Evolutionary conservation across 2,329 filamentous ascomycete genomes (phyloP).

Genomic region (Colletotrichum somersetense): DNA sequence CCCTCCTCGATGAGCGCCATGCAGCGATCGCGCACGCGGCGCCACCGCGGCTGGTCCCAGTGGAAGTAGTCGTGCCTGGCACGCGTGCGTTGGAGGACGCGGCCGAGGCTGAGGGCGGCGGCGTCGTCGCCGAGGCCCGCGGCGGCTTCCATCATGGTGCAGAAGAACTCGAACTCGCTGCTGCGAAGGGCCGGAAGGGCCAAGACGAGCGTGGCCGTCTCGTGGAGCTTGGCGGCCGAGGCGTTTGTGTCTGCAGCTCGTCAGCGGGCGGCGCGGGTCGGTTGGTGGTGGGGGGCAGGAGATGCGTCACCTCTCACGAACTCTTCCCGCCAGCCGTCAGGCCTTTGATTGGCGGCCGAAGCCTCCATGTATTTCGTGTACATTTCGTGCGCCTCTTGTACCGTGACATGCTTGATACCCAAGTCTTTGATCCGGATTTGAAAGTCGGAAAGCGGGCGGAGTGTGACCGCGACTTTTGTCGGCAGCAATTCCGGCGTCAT

Average conservation of each 20-base stretch:
- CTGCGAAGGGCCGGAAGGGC: neutral
- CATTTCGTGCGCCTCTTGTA: slow-evolving; percentile 12
- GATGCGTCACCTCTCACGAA: slow-evolving; percentile 23
- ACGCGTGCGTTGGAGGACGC: neutral
- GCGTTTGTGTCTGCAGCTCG: slow-evolving; percentile 15
- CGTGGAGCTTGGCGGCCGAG: slow-evolving; percentile 15
- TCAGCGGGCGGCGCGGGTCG: neutral
- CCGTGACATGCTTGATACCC: neutral
- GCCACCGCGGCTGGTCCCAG: slow-evolving; percentile 41
- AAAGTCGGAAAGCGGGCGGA: slow-evolving; percentile 16
- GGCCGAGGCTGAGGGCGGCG: slow-evolving; percentile 47
- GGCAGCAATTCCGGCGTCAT: neutral
- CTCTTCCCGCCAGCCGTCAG: slow-evolving; percentile 8
- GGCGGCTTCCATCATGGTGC: slow-evolving; percentile 49
- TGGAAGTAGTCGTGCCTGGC: slow-evolving; percentile 37
- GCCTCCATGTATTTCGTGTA: slow-evolving; percentile 23
- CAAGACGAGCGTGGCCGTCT: slow-evolving; percentile 5
- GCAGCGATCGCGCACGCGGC: slow-evolving; percentile 47
- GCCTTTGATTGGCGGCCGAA: neutral
- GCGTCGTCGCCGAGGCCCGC: slow-evolving; percentile 48
- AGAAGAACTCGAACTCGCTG: slow-evolving; percentile 8
- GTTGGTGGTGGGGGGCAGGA: neutral
- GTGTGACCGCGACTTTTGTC: neutral
- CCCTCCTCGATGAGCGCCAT: slow-evolving; percentile 48
- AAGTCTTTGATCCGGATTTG: neutral